phyloP scores from a whole-genome alignment of 768 basidiomycete species.

The Nevesoporus exiguus region DNA sequence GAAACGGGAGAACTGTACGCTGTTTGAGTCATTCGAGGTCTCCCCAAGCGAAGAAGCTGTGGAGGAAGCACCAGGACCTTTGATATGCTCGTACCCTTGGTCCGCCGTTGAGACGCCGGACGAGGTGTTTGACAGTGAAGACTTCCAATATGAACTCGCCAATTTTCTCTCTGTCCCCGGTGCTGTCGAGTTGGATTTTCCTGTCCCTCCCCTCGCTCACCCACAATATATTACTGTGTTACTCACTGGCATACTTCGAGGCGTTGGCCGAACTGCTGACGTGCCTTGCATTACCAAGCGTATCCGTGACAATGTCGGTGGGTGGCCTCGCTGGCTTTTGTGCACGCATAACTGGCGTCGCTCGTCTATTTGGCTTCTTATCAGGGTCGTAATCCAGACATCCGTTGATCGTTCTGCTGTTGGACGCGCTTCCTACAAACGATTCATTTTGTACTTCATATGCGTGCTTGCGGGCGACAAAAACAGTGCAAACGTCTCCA shows the following conservation, averaged over 20 bases:
- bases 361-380: too few relatives aligned
- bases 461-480: background rate
- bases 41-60: too few relatives aligned
- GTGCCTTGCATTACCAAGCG: background rate
- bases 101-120: background rate
- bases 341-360: too few relatives aligned
- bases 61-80: too few relatives aligned
- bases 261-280: background rate
- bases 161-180: background rate
- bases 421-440: background rate
- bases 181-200: background rate
- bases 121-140: background rate
- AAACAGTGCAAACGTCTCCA: background rate
- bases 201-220: background rate
- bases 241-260: background rate
- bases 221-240: background rate
- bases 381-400: too few relatives aligned
- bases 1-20: background rate
- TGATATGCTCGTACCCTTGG: background rate
- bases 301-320: background rate
- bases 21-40: background rate
- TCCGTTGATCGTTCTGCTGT: background rate
- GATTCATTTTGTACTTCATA: background rate
- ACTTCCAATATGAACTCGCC: background rate
- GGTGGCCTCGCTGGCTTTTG: too few relatives aligned